Conservation (phyloP, 257 asterid species). For the Voacanga thouarsii region DNA sequence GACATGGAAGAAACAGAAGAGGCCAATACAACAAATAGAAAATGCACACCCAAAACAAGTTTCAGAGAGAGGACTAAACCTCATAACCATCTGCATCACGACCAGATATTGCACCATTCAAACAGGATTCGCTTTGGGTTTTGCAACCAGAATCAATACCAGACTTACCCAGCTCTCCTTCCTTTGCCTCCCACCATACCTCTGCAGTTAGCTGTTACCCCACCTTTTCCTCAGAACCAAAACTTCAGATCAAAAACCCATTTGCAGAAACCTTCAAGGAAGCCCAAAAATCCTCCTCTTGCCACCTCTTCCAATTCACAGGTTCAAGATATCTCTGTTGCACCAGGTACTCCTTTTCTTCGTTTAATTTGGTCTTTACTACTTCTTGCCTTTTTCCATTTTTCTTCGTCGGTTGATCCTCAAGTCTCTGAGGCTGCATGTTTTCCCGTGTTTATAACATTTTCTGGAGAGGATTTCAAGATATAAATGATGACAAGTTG, state of each 20-base stretch:
- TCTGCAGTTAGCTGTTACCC: conserved; percentile 40
- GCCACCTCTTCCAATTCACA: conserved; percentile 56
- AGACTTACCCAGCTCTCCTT: conserved; percentile 59
- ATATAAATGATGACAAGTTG: not conserved
- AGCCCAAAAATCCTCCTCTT: conserved; percentile 31
- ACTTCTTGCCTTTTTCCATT: not conserved
- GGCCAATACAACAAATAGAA: conserved; percentile 35
- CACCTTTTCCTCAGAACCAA: conserved; percentile 50
- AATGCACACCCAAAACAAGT: conserved; percentile 48
- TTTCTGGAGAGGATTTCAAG: not conserved
- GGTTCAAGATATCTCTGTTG: conserved; percentile 39
- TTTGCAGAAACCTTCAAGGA: conserved; percentile 37
- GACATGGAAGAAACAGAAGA: conserved; percentile 59
- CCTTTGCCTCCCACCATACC: conserved; percentile 73
- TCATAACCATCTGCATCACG: conserved; percentile 39
- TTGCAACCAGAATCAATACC: conserved; percentile 52
- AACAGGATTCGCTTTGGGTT: conserved; percentile 48
- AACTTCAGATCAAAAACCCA: conserved; percentile 54
- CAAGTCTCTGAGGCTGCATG: not conserved
- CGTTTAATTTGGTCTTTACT: not conserved
- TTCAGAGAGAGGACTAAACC: conserved; percentile 27
- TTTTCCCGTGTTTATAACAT: not conserved
- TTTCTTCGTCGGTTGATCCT: not conserved
- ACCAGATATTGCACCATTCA: conserved; percentile 48
- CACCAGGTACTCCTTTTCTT: conserved; percentile 45